These are phyloP conservation scores for Blastocystis hominis DNA, from an alignment of 352 stramenopile species.

Conservation along the genomic window DNA sequence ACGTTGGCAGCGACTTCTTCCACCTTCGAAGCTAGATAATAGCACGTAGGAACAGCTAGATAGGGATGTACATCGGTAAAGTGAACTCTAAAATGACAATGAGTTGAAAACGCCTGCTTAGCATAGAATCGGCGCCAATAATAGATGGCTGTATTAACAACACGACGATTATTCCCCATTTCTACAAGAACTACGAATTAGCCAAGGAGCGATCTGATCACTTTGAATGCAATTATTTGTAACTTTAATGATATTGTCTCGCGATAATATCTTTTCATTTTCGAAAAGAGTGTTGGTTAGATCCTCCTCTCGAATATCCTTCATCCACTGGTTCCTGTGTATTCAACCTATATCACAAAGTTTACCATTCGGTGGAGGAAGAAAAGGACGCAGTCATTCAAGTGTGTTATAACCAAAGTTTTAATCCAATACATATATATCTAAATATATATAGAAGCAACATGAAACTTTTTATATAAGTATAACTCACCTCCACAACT, in stretches of 20 bases:
- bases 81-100: neutral
- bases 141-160: neutral
- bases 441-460: too few relatives aligned
- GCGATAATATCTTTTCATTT: neutral
- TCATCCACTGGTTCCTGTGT: slow-evolving; percentile 41
- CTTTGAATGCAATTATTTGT: slow-evolving; percentile 1
- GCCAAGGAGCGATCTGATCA: neutral
- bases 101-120: neutral
- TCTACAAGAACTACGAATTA: slow-evolving; percentile 48
- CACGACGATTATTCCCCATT: slow-evolving; percentile 18
- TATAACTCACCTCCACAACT: too few relatives aligned
- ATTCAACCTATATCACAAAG: neutral
- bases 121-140: slow-evolving; percentile 19
- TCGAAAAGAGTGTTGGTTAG: neutral
- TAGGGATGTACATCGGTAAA: slow-evolving; percentile 41
- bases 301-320: neutral
- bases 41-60: slow-evolving; percentile 45
- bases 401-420: too few relatives aligned
- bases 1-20: neutral
- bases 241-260: neutral
- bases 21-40: slow-evolving; percentile 28
- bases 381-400: slow-evolving; percentile 40
- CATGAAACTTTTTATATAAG: too few relatives aligned
- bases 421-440: too few relatives aligned
- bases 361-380: slow-evolving; percentile 24